Evolutionary conservation across 331 rosid species (phyloP).

Genomic region (Arachis monticola): DNA sequence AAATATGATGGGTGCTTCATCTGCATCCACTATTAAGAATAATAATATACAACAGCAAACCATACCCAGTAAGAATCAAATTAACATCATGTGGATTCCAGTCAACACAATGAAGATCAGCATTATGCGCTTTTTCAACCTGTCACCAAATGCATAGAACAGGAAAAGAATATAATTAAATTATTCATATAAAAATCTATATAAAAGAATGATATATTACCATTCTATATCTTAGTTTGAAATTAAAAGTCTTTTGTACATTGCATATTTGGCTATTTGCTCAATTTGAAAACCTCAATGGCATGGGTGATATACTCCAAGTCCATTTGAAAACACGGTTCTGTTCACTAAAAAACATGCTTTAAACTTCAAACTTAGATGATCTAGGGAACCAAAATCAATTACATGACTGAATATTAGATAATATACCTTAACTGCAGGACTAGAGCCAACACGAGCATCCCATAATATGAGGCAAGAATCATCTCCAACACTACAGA

Average conservation of each 20-base stretch:
- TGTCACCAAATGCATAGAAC: constrained; percentile 48
- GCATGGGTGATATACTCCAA: constrained; percentile 9
- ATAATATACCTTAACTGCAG: constrained; percentile 79
- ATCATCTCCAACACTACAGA: constrained; percentile 99
- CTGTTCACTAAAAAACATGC: neutral
- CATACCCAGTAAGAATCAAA: constrained; percentile 96
- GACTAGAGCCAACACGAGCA: constrained; percentile 87
- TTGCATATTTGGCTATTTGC: neutral
- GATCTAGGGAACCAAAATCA: neutral
- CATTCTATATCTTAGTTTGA: neutral
- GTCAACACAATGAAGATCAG: constrained; percentile 99
- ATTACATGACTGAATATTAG: constrained; percentile 4
- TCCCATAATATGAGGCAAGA: constrained; percentile 99
- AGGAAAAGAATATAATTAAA: neutral
- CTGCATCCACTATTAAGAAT: neutral
- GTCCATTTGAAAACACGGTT: neutral
- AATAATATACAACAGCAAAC: constrained; percentile 27
- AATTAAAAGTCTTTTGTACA: neutral
- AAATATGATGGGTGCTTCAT: constrained; percentile 9
- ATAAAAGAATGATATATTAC: neutral
- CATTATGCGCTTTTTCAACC: constrained; percentile 98
- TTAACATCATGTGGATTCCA: constrained; percentile 97
- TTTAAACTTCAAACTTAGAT: neutral
- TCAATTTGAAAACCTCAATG: neutral
- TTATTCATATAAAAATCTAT: neutral